Evolutionary conservation across 2,329 filamentous ascomycete species (phyloP), one percentile per base, ranked within the genome.

Genomic region (Teratosphaeria epicoccoides): DNA sequence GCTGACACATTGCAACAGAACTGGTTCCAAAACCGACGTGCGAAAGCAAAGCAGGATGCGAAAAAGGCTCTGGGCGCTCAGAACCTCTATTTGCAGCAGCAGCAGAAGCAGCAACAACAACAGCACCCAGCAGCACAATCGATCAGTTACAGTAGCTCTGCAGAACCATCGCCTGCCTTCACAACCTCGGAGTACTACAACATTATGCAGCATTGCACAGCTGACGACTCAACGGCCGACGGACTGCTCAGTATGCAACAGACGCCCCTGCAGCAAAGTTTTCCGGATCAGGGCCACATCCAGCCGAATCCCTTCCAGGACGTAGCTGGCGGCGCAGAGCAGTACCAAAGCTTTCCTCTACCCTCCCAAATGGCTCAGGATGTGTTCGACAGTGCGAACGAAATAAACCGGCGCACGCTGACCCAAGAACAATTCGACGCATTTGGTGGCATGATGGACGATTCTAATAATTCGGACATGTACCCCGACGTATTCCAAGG

Each of bases 1-100:
- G 56, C 69, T 73, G 65, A 73, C 59, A 43, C 24, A 29, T 17
- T 17, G 26, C 14, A 29, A 51, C 57, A 76, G 74, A 77, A 77
- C 59, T 77, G 74, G 74, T 77, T 77, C 58, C 74, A 77, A 61
- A 77, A 77, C 59, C 71, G 74, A 47, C 62, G 74, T 55, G 74
- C 74, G 50, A 77, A 76, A 57, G 72, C 74, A 45, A 77, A 76
- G 66, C 74, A 77, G 57, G 74, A 77, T 61, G 63, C 68, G 47
- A 76, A 76, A 66, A 77, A 76, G 61, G 63, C 68, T 50, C 57
- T 59, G 17, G 61, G 63, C 53, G 55, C 61, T 10, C 60, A 63
- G 44, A 49, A 67, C 46, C 57, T 57, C 47, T 52, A 55, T 17
- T 52, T 61, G 20, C 59, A 60, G 37, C 54, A 56, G 40, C 33